Evolutionary conservation across 192 early-diverging fungal species (phyloP).

Genomic region (Coemansia sp.): DNA sequence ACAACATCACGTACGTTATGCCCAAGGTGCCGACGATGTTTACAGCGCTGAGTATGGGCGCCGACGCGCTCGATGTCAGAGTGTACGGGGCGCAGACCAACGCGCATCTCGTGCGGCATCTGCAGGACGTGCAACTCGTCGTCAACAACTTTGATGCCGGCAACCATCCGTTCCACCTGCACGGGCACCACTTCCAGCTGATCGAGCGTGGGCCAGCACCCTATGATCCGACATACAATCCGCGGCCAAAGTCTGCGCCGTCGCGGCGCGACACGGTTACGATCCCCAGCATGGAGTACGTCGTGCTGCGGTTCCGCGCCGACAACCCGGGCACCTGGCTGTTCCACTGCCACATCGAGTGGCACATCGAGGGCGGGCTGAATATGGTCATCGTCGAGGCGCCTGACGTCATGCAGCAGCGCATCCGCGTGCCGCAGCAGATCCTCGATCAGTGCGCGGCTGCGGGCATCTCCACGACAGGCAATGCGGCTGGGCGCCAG

Average conservation of each 20-base stretch:
- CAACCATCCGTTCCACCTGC: conserved; percentile 81
- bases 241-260: conserved; percentile 58
- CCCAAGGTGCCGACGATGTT: conserved; percentile 70
- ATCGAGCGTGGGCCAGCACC: conserved; percentile 62
- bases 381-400: conserved; percentile 72
- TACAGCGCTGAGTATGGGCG: conserved; percentile 65
- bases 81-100: conserved; percentile 71
- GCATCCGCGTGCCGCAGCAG: conserved; percentile 57
- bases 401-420: conserved; percentile 64
- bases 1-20: conserved; percentile 68
- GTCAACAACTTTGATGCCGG: conserved; percentile 78
- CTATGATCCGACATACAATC: conserved; percentile 57
- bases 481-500: conserved; percentile 76
- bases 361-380: conserved; percentile 71
- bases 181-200: conserved; percentile 85
- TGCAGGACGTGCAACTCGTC: conserved; percentile 69
- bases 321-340: conserved; percentile 86
- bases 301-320: conserved; percentile 73
- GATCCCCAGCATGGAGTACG: conserved; percentile 68
- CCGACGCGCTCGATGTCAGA: conserved; percentile 48
- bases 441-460: conserved; percentile 67
- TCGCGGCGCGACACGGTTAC: conserved; percentile 77
- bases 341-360: conserved; percentile 82
- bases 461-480: conserved; percentile 60
- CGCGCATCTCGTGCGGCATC: conserved; percentile 64